These are phyloP conservation scores for Hanseniaspora lindneri DNA, from an alignment of 805 yeast genomes.

Conservation along the genomic window DNA sequence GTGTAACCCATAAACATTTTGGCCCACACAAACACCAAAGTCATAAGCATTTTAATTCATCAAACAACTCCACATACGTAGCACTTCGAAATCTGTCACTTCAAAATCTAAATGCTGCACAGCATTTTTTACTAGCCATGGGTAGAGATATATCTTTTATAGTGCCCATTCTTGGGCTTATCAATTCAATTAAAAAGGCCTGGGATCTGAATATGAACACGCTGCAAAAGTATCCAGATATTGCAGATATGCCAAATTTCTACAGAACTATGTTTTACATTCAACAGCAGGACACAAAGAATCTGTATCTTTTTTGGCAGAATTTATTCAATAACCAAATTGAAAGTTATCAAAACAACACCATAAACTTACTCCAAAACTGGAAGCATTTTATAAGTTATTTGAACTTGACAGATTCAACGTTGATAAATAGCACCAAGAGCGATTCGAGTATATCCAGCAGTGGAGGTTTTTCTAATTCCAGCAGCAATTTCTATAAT, in stretches of 20 bases:
- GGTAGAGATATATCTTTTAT: conserved; percentile 67
- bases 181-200: conserved; percentile 31
- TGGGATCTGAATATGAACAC: conserved; percentile 19
- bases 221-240: conserved; percentile 7
- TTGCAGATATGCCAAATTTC: conserved; percentile 12
- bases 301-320: conserved; percentile 10
- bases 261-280: conserved; percentile 14
- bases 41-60: not conserved
- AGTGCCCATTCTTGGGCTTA: conserved; percentile 49
- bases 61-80: conserved; percentile 19
- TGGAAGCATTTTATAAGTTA: conserved; percentile 5
- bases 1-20: not conserved
- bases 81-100: conserved; percentile 51
- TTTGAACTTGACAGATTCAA: not conserved
- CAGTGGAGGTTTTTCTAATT: no score
- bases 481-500: no score
- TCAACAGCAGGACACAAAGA: conserved; percentile 15
- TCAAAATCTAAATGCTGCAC: conserved; percentile 58
- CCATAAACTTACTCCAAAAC: conserved; percentile 2
- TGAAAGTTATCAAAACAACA: conserved; percentile 13
- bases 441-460: not conserved
- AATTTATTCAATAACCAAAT: conserved; percentile 13
- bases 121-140: conserved; percentile 63
- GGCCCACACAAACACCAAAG: not conserved
- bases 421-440: not conserved